Percentiles rank a stretch among this genome's conserved stretches.
phyloP scores from a whole-genome alignment of 176 grass and related monocot species.

The Eleusine coracana region DNA sequence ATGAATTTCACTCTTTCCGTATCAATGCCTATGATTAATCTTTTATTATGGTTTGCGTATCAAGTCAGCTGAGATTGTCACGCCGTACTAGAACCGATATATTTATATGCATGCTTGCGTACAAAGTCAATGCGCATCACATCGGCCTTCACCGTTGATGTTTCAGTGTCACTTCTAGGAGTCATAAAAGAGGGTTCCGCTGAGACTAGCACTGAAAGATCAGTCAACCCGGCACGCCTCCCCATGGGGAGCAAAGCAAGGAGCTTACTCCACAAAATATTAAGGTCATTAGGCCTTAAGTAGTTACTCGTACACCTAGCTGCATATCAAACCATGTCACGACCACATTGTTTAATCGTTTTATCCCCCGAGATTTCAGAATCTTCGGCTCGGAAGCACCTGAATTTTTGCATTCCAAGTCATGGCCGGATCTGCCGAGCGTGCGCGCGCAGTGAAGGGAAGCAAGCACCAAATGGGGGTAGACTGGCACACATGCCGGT shows the following conservation, averaged over 20 bases:
- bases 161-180: constrained; percentile 21
- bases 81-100: background rate
- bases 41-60: background rate
- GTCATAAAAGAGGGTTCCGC: constrained; percentile 4
- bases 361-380: constrained; percentile 11
- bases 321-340: background rate
- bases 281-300: background rate
- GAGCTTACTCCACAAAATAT: constrained; percentile 13
- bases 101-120: background rate
- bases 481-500: constrained; percentile 32
- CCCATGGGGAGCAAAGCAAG: constrained; percentile 38
- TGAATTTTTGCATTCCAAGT: constrained; percentile 23
- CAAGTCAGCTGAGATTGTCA: constrained; percentile 4
- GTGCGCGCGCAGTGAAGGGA: constrained; percentile 6
- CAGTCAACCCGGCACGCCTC: constrained; percentile 36
- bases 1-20: constrained; percentile 5
- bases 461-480: constrained; percentile 4
- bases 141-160: background rate
- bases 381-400: constrained; percentile 36
- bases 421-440: constrained; percentile 6
- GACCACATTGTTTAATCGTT: background rate
- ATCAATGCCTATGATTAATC: constrained; percentile 36
- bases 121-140: constrained; percentile 45
- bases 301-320: background rate
- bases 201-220: background rate